Percentiles rank a stretch among this genome's conserved stretches.
phyloP scores from a whole-genome alignment of 2,329 filamentous ascomycete genomes.

The Pseudocercospora cruenta region DNA sequence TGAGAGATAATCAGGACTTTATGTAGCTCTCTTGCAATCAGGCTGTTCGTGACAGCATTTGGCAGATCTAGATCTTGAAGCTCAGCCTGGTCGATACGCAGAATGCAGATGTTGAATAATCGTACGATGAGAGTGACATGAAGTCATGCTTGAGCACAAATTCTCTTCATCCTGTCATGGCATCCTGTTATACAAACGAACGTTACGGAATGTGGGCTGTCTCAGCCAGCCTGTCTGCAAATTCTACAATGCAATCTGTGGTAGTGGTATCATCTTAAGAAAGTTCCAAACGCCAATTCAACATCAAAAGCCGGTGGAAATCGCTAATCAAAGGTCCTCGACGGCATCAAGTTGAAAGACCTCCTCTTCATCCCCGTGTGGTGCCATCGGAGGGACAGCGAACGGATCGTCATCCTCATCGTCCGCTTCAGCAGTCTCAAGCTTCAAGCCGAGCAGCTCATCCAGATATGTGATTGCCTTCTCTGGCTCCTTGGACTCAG shows the following conservation, averaged over 20 bases:
- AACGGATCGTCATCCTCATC: conserved; percentile 22
- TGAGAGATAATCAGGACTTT: too few species aligned
- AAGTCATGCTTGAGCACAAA: too few species aligned
- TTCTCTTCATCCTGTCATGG: too few species aligned
- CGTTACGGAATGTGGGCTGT: not conserved
- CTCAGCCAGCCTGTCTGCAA: not conserved
- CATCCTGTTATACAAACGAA: not conserved
- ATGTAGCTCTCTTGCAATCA: too few species aligned
- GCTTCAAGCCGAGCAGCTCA: conserved; percentile 31
- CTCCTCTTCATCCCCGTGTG: conserved; percentile 21
- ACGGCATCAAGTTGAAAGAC: conserved; percentile 31
- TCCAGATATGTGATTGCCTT: conserved; percentile 27
- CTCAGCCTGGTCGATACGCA: too few species aligned
- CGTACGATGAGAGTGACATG: too few species aligned
- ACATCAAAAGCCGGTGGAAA: not conserved
- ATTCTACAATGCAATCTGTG: not conserved
- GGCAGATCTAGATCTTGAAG: too few species aligned
- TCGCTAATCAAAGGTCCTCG: conserved; percentile 19
- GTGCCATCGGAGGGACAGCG: conserved; percentile 2
- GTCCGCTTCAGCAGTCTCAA: conserved; percentile 22
- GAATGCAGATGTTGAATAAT: too few species aligned
- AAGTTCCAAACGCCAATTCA: not conserved
- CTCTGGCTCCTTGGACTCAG: conserved; percentile 13
- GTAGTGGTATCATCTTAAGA: not conserved
- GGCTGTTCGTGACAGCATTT: too few species aligned